A percentile compares a stretch with the other conserved stretches of the same genome.
phyloP scores from a whole-genome alignment of 306 rosid genomes.

The Herpetospermum pedunculosum region DNA sequence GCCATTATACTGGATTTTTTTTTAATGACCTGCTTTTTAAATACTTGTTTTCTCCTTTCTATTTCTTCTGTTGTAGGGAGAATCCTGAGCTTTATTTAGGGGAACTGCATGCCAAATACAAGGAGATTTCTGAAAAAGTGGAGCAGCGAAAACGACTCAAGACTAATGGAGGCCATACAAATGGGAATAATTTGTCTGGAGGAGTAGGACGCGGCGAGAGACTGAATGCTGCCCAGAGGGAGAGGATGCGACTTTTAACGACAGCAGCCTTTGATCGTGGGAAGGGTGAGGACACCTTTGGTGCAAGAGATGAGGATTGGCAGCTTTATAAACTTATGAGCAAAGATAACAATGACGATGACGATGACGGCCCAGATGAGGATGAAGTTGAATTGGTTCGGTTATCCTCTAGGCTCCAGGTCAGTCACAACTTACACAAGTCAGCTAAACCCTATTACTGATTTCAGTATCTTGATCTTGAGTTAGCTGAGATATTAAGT shows the following conservation, averaged over 20 bases:
- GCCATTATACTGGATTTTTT: background rate
- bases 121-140: slow-evolving; percentile 62
- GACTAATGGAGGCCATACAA: slow-evolving; percentile 47
- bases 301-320: slow-evolving; percentile 96
- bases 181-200: slow-evolving; percentile 54
- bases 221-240: slow-evolving; percentile 85
- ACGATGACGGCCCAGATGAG: slow-evolving; percentile 63
- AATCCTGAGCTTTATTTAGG: slow-evolving; percentile 81
- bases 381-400: slow-evolving; percentile 64
- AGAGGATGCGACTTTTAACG: slow-evolving; percentile 95
- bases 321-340: slow-evolving; percentile 83
- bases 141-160: slow-evolving; percentile 60
- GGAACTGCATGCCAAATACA: slow-evolving; percentile 59
- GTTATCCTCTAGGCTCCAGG: slow-evolving; percentile 75
- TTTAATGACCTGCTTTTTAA: background rate
- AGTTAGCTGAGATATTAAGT: background rate
- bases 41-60: background rate
- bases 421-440: slow-evolving; percentile 10
- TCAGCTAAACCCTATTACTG: background rate
- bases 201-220: slow-evolving; percentile 91
- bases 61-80: slow-evolving; percentile 33
- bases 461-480: background rate
- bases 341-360: slow-evolving; percentile 57
- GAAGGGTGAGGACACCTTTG: slow-evolving; percentile 84
- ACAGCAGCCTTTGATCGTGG: slow-evolving; percentile 97